Evolutionary conservation across 192 early-diverging fungal species (phyloP).

Genomic region (Umbelopsis vinacea): DNA sequence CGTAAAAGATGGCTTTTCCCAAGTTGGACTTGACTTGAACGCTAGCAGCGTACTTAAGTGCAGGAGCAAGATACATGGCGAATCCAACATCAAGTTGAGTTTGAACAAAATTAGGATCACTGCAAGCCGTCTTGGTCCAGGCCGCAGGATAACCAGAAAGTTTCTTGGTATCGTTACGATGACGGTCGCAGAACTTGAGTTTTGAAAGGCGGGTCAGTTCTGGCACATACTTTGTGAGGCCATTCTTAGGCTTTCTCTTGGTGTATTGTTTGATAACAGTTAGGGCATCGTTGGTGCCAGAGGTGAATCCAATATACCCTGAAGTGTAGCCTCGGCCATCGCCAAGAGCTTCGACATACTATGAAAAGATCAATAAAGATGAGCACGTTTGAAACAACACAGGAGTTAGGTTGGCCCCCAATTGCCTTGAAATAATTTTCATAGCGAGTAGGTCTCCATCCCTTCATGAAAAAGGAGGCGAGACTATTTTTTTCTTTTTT

Average conservation of each 20-base stretch:
- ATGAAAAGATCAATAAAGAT: background rate
- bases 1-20: slow-evolving; percentile 46
- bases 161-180: slow-evolving; percentile 23
- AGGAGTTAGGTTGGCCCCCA: background rate
- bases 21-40: slow-evolving; percentile 35
- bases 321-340: slow-evolving; percentile 43
- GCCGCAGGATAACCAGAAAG: slow-evolving; percentile 22
- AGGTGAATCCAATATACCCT: slow-evolving; percentile 45
- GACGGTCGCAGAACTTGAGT: slow-evolving; percentile 26
- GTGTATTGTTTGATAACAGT: slow-evolving; percentile 36
- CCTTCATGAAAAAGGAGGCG: background rate
- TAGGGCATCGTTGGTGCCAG: slow-evolving; percentile 44
- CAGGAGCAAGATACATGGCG: slow-evolving; percentile 39
- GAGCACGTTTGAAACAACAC: background rate
- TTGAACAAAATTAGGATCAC: slow-evolving; percentile 34
- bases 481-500: background rate
- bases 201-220: slow-evolving; percentile 29
- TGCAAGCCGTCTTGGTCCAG: slow-evolving; percentile 35
- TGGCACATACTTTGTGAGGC: slow-evolving; percentile 22
- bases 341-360: slow-evolving; percentile 39
- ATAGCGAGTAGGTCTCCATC: background rate
- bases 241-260: slow-evolving; percentile 22
- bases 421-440: background rate
- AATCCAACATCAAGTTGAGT: slow-evolving; percentile 37
- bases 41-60: slow-evolving; percentile 33